Evolutionary conservation across 2,329 filamentous ascomycete genomes (phyloP).

Genomic region (Alternaria brassicicola): DNA sequence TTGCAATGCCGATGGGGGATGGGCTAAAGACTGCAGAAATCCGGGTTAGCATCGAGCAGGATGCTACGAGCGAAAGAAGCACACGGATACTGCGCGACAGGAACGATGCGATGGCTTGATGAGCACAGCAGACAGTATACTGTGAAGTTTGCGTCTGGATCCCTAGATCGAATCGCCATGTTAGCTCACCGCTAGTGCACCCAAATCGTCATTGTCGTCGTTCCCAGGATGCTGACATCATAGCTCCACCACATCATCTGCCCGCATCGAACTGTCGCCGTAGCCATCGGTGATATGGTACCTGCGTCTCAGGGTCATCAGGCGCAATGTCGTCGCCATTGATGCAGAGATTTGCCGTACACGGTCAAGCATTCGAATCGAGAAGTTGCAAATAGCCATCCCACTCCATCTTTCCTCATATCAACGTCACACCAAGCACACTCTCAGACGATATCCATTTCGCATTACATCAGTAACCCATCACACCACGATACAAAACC

Average conservation of each 20-base stretch:
- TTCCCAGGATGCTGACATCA: conserved; percentile 16
- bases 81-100: background rate
- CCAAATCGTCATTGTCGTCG: background rate
- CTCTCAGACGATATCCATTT: background rate
- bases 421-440: conserved; percentile 5
- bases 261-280: conserved; percentile 9
- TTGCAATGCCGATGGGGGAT: conserved; percentile 2
- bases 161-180: background rate
- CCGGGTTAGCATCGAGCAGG: conserved; percentile 18
- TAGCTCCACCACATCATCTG: conserved; percentile 11
- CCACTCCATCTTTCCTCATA: conserved; percentile 4
- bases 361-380: background rate
- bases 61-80: background rate
- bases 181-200: conserved; percentile 1
- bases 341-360: conserved; percentile 12
- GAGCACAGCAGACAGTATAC: background rate
- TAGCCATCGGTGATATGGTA: conserved; percentile 13
- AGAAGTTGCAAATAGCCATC: background rate
- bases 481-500: conserved; percentile 5
- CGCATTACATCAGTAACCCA: conserved; percentile 12
- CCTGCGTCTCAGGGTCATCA: conserved; percentile 13
- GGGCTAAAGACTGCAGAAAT: conserved; percentile 31
- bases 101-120: background rate
- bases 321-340: conserved; percentile 1
- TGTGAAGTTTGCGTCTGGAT: background rate